A percentile compares a stretch with the other conserved stretches of the same genome.
These are phyloP conservation scores for Hypoxylon sp. DNA, from an alignment of 2,329 filamentous ascomycete genomes.

Conservation along the genomic window DNA sequence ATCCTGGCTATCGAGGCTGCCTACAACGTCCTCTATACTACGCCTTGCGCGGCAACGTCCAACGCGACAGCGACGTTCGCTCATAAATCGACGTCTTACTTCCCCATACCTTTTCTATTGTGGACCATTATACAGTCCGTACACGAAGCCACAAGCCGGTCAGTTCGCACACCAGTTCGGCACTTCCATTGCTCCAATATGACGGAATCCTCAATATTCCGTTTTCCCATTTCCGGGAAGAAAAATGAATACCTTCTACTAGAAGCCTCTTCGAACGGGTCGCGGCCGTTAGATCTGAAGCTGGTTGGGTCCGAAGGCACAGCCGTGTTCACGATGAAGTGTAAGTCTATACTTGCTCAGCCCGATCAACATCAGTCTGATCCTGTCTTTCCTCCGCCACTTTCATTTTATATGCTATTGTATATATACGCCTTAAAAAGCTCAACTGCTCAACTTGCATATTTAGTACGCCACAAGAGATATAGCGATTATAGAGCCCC, in stretches of 20 bases:
- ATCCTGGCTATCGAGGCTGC: no score
- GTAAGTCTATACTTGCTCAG: conserved; percentile 57
- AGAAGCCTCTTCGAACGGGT: conserved; percentile 60
- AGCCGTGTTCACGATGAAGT: conserved; percentile 63
- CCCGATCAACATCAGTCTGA: conserved; percentile 10
- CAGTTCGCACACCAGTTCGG: not conserved
- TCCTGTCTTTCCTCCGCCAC: conserved; percentile 24
- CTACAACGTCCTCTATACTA: not conserved
- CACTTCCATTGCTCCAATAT: conserved; percentile 24
- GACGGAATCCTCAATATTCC: conserved; percentile 55
- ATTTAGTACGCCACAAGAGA: conserved; percentile 64
- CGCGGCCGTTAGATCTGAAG: conserved; percentile 68
- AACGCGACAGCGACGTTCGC: not conserved
- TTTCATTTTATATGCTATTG: conserved; percentile 36
- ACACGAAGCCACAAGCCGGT: not conserved
- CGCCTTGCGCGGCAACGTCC: not conserved
- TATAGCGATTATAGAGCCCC: conserved; percentile 61
- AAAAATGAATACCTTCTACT: conserved; percentile 65
- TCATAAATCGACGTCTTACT: not conserved
- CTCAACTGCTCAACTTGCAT: conserved; percentile 28
- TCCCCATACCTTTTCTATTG: not conserved
- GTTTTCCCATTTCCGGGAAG: conserved; percentile 64
- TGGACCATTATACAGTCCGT: not conserved
- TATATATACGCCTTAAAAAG: conserved; percentile 20
- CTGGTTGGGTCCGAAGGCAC: conserved; percentile 73